Base-by-base conservation (phyloP, 106 monocot species). In the Amphibolis antarctica region DNA sequence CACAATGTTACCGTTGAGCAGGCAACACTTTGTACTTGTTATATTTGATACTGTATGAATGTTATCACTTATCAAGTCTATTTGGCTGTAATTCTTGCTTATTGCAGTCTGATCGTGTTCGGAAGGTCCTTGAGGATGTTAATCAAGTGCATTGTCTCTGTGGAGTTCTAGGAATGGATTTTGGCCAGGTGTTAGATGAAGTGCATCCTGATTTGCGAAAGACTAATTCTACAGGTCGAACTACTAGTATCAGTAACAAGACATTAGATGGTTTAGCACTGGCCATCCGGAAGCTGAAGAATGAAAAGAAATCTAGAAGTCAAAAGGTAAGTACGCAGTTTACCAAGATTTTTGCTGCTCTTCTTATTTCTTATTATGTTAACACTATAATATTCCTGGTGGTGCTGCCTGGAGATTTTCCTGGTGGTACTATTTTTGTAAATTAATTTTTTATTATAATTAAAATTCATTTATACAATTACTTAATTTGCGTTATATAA, bases 131-230 rank as follows among this genome's bases (percentile, higher is more conserved):
- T 22, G 78, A 80, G 30, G 72, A 82, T 59, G 80, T 84, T 15
- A 96, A 75, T 59, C 74, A 96, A 69, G 90, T 90, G 42, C 96
- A 96, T 70, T 76, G 68, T 25, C 68, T 96, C 48, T 96, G 96
- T 66, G 70, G 80, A 29, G 72, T 84, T n/a, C 89, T 96, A 71
- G 90, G 90, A 22, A 63, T 76, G 26, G 86, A 89, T 66, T 94
- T 94, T 55, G 67, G 28, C 18, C 81, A 80, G 68, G 86, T 81
- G 28, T 78, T 96, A 36, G 67, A 80, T 56, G 83, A 86, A 70
- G 84, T 96, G 15, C 86, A 96, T 78, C 96, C 96, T 10, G 84
- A 86, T 80, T 74, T 96, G 56, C 84, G 80, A 58, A 74, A 78
- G 69, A 68, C 71, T 61, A 74, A 55, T 24, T 49, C 75, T 29